Conservation (phyloP, 2,329 filamentous ascomycete species). For the Aspergillus cejpii region DNA sequence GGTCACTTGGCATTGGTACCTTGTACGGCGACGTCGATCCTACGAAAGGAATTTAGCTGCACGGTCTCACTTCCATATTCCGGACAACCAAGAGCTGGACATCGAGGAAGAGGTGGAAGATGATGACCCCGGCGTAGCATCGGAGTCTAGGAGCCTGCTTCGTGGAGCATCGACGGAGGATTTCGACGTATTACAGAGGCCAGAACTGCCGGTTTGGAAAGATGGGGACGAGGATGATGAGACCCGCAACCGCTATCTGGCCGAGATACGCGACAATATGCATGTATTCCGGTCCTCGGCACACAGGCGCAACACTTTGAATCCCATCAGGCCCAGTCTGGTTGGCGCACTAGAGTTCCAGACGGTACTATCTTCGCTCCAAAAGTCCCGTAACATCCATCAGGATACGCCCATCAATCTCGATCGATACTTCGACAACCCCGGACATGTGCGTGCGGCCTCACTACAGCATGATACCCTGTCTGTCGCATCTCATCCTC, state of each 20-base stretch:
- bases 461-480: constrained; percentile 44
- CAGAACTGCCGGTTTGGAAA: constrained; percentile 40
- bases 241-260: constrained; percentile 54
- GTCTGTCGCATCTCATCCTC: constrained; percentile 45
- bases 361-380: constrained; percentile 78
- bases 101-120: constrained; percentile 51
- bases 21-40: constrained; percentile 55
- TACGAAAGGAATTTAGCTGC: constrained; percentile 64
- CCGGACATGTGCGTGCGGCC: constrained; percentile 36
- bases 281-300: constrained; percentile 66
- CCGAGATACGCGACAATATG: constrained; percentile 91
- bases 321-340: constrained; percentile 83
- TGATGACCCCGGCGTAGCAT: constrained; percentile 46
- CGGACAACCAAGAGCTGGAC: constrained; percentile 54
- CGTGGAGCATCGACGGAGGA: constrained; percentile 55
- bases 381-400: constrained; percentile 70
- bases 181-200: constrained; percentile 54
- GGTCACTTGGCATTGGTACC: constrained; percentile 85
- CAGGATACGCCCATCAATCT: constrained; percentile 58
- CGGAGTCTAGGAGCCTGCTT: constrained; percentile 41
- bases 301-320: constrained; percentile 65
- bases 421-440: constrained; percentile 63
- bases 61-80: constrained; percentile 64
- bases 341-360: constrained; percentile 91
- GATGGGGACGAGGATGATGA: constrained; percentile 54